phyloP scores from a whole-genome alignment of 352 stramenopile genomes.

The Labyrinthula sp. region DNA sequence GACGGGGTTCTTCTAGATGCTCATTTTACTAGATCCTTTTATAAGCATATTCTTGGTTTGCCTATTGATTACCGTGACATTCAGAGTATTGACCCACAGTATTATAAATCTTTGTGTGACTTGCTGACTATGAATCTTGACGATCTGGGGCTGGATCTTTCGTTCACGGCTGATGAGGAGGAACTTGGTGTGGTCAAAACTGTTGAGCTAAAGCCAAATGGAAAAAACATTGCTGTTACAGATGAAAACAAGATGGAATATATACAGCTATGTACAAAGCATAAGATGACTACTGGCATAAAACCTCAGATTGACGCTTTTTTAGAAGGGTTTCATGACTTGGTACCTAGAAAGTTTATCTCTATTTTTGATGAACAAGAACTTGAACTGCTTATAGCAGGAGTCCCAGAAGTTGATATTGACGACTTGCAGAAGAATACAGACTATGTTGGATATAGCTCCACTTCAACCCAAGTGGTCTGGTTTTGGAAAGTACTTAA shows the following conservation, averaged over 20 bases:
- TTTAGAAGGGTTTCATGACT: slow-evolving; percentile 62
- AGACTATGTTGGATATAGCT: slow-evolving; percentile 57
- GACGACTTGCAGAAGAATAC: slow-evolving; percentile 72
- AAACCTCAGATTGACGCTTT: slow-evolving; percentile 71
- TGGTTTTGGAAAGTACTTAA: slow-evolving; percentile 81
- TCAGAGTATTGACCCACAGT: slow-evolving; percentile 90
- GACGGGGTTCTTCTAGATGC: slow-evolving; percentile 93
- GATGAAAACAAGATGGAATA: slow-evolving; percentile 81
- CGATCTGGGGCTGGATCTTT: slow-evolving; percentile 60
- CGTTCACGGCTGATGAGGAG: slow-evolving; percentile 65
- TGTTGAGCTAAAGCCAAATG: slow-evolving; percentile 64
- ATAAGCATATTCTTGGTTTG: slow-evolving; percentile 94
- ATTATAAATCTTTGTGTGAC: slow-evolving; percentile 71
- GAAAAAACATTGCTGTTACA: slow-evolving; percentile 55
- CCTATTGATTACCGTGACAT: slow-evolving; percentile 90
- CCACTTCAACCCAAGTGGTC: slow-evolving; percentile 57
- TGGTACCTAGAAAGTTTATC: slow-evolving; percentile 64
- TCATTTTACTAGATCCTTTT: slow-evolving; percentile 93
- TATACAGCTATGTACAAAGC: slow-evolving; percentile 76
- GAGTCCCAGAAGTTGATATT: slow-evolving; percentile 75
- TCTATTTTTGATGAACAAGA: slow-evolving; percentile 78
- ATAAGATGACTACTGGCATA: slow-evolving; percentile 97
- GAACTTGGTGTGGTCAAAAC: slow-evolving; percentile 49
- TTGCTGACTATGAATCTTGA: slow-evolving; percentile 51
- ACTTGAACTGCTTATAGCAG: slow-evolving; percentile 67